These are phyloP conservation scores for Backusella westeae DNA, from an alignment of 192 early-diverging fungal genomes.

Conservation along the genomic window DNA sequence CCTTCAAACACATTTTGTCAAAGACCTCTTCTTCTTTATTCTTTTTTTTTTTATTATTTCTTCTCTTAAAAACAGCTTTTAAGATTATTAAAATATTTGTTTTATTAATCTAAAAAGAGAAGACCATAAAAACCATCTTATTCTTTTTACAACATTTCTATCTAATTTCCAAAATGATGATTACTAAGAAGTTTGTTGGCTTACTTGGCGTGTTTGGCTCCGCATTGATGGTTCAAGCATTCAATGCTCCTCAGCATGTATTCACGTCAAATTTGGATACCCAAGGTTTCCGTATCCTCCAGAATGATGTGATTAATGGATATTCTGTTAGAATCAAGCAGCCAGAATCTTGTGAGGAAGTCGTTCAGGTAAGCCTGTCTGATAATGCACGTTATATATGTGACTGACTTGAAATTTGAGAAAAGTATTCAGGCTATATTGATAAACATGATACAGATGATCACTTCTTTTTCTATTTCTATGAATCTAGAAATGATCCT, in stretches of 20 bases:
- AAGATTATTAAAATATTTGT: neutral
- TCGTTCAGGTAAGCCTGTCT: conserved; percentile 15
- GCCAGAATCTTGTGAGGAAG: conserved; percentile 25
- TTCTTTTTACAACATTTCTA: neutral
- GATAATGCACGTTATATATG: neutral
- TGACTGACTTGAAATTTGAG: neutral
- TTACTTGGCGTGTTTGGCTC: neutral
- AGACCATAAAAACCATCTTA: neutral
- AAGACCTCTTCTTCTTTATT: neutral
- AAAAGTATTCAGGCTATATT: conserved; percentile 75
- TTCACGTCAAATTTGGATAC: neutral
- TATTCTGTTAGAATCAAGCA: conserved; percentile 31
- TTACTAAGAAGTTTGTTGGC: neutral
- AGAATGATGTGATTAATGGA: conserved; percentile 15
- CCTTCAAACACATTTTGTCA: neutral
- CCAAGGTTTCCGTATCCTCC: neutral
- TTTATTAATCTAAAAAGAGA: neutral
- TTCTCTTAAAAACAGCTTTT: neutral
- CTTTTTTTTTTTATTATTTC: neutral
- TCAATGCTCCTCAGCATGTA: neutral
- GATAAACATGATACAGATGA: conserved; percentile 60
- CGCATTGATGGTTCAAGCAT: neutral
- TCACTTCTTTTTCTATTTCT: conserved; percentile 97
- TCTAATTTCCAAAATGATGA: neutral
- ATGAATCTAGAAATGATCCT: conserved; percentile 82